These are phyloP conservation scores for Rhodosporidiobolus odoratus DNA, from an alignment of 768 basidiomycete genomes.

Conservation along the genomic window DNA sequence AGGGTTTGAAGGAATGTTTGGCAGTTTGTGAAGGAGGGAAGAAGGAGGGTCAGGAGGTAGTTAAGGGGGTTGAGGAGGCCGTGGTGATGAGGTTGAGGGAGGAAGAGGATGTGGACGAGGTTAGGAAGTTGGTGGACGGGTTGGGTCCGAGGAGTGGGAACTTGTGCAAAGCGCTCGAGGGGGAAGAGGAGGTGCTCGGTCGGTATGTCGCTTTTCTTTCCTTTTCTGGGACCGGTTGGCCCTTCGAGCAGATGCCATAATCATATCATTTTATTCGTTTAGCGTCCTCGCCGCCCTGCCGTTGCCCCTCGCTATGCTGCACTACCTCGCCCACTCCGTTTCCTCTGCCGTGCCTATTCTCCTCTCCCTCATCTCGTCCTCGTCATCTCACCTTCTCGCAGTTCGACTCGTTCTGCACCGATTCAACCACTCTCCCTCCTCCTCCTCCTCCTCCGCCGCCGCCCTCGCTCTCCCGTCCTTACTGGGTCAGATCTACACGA, in stretches of 20 bases:
- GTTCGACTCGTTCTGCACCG: constrained; percentile 24
- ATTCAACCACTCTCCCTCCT: neutral
- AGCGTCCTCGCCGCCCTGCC: constrained; percentile 4
- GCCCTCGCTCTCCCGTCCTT: neutral
- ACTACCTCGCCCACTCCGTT: neutral
- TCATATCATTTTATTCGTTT: no score
- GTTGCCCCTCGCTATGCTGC: neutral
- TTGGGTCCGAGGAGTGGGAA: constrained; percentile 4
- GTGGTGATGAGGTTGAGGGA: neutral
- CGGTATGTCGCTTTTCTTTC: neutral
- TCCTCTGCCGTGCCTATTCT: neutral
- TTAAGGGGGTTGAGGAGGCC: neutral
- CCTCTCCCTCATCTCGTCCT: neutral
- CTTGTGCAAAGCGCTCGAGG: constrained; percentile 13
- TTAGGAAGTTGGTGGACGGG: neutral
- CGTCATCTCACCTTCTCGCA: neutral
- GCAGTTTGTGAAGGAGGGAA: constrained; percentile 11
- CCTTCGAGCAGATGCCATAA: no score
- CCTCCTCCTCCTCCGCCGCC: no score
- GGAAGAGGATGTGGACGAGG: neutral
- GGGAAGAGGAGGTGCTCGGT: neutral
- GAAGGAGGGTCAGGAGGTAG: neutral
- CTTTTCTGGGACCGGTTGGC: neutral
- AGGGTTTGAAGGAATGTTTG: constrained; percentile 7
- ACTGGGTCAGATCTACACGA: neutral